A percentile compares a stretch with the other conserved stretches of the same genome.
Evolutionary conservation across 1,284 basidiomycete genomes (phyloP).

Genomic region (Cryptococcus sp.): DNA sequence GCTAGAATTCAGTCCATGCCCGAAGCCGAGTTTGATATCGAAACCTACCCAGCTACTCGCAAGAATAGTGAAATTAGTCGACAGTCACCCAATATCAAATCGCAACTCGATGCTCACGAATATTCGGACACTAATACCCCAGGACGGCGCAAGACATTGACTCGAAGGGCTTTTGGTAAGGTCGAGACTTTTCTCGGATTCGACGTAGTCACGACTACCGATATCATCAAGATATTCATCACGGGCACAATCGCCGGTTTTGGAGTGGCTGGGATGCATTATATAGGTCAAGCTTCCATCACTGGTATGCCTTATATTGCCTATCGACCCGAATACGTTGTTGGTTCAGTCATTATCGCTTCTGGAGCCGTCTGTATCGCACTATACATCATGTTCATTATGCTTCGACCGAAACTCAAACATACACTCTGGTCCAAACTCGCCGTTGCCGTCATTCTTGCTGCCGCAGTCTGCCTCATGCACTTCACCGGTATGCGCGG

Average conservation of each 20-base stretch:
- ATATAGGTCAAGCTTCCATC: constrained; percentile 51
- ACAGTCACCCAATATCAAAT: not conserved
- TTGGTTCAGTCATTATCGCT: constrained; percentile 50
- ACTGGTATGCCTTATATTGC: constrained; percentile 47
- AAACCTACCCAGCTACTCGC: not conserved
- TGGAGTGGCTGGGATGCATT: constrained; percentile 52
- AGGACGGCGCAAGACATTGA: not conserved
- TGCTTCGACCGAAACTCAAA: constrained; percentile 50
- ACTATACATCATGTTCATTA: constrained; percentile 52
- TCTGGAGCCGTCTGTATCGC: constrained; percentile 47
- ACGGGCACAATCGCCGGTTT: constrained; percentile 49
- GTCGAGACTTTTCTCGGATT: constrained; percentile 38
- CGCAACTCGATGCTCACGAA: constrained; percentile 1
- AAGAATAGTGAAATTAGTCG: not conserved
- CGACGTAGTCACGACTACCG: constrained; percentile 44
- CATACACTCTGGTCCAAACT: constrained; percentile 49
- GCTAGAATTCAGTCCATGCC: constrained; percentile 42
- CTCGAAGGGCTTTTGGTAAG: constrained; percentile 5
- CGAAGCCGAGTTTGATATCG: constrained; percentile 24
- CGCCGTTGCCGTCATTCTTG: constrained; percentile 47
- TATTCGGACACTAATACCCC: not conserved
- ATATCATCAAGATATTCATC: constrained; percentile 46
- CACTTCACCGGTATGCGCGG: constrained; percentile 44
- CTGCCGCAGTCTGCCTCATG: constrained; percentile 46
- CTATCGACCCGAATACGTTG: constrained; percentile 44